These are phyloP conservation scores for Leptomonas seymouri DNA, from an alignment of 208 protist genomes.

Conservation along the genomic window DNA sequence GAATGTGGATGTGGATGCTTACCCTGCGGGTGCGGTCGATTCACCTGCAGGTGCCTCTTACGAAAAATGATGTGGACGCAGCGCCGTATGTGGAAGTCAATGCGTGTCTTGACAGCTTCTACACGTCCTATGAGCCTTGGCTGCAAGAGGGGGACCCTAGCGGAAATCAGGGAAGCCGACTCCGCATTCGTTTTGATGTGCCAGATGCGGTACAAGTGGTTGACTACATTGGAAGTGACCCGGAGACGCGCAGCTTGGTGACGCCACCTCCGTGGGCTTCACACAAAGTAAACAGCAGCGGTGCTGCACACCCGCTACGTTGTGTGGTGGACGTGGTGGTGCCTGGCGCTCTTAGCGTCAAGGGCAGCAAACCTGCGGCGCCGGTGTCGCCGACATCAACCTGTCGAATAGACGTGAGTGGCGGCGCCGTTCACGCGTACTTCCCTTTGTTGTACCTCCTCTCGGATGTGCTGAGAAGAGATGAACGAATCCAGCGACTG, in stretches of 20 bases:
- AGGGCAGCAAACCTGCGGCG: not conserved
- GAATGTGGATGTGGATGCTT: not conserved
- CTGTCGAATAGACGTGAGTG: slow-evolving; percentile 9
- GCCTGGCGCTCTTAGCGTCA: not conserved
- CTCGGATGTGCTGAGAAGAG: not conserved
- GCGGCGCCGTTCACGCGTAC: slow-evolving; percentile 31
- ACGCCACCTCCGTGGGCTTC: slow-evolving; percentile 14
- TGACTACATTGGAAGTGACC: slow-evolving; percentile 25
- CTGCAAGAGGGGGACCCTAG: not conserved
- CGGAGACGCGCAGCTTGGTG: slow-evolving; percentile 19
- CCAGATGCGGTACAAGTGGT: slow-evolving; percentile 19
- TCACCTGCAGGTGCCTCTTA: slow-evolving; percentile 16
- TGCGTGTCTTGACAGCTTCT: slow-evolving; percentile 5
- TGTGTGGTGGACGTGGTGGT: slow-evolving; percentile 12
- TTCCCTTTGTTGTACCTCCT: slow-evolving; percentile 32
- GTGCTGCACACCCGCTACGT: not conserved
- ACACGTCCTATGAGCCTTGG: not conserved
- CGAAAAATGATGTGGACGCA: slow-evolving; percentile 1
- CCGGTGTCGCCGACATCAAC: not conserved
- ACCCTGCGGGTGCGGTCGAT: slow-evolving; percentile 11
- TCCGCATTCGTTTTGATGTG: slow-evolving; percentile 10
- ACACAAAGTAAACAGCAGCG: too few species aligned
- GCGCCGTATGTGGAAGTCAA: slow-evolving; percentile 30
- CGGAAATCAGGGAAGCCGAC: not conserved
- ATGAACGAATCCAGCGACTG: slow-evolving; percentile 18